Conservation (phyloP, 2,329 filamentous ascomycete species). For the Pyricularia sp. region DNA sequence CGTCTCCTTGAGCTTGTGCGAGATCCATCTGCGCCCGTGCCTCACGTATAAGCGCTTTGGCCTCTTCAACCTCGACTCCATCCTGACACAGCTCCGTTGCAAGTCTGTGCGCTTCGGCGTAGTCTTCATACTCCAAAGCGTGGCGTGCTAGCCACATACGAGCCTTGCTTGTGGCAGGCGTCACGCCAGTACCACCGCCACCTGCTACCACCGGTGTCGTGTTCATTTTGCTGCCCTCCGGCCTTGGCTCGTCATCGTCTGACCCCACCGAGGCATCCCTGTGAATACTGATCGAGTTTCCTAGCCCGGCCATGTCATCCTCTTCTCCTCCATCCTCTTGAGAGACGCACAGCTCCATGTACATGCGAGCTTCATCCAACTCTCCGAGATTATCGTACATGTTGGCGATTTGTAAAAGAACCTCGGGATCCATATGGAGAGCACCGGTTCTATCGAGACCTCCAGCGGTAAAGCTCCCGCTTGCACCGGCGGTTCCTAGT, state of each 20-base stretch:
- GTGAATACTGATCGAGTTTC: slow-evolving; percentile 40
- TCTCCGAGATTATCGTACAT: slow-evolving; percentile 77
- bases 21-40: slow-evolving; percentile 61
- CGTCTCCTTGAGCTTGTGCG: not conserved
- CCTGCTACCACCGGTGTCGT: slow-evolving; percentile 19
- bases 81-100: slow-evolving; percentile 91
- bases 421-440: slow-evolving; percentile 68
- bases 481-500: slow-evolving; percentile 4
- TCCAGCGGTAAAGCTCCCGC: slow-evolving; percentile 37
- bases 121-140: slow-evolving; percentile 65
- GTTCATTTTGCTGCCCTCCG: slow-evolving; percentile 15
- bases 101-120: slow-evolving; percentile 61
- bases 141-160: slow-evolving; percentile 84
- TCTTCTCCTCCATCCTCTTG: slow-evolving; percentile 60
- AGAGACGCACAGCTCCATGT: slow-evolving; percentile 91
- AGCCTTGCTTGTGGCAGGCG: slow-evolving; percentile 80
- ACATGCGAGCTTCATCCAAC: slow-evolving; percentile 68
- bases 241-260: slow-evolving; percentile 18
- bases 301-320: slow-evolving; percentile 22
- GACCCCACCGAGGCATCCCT: slow-evolving; percentile 26
- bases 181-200: slow-evolving; percentile 63
- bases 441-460: slow-evolving; percentile 35
- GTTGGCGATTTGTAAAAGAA: slow-evolving; percentile 75
- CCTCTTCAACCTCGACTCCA: slow-evolving; percentile 91
- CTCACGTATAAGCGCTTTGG: slow-evolving; percentile 82